Conservation (phyloP, 768 basidiomycete species). For the Macrolepiota albuminosa region DNA sequence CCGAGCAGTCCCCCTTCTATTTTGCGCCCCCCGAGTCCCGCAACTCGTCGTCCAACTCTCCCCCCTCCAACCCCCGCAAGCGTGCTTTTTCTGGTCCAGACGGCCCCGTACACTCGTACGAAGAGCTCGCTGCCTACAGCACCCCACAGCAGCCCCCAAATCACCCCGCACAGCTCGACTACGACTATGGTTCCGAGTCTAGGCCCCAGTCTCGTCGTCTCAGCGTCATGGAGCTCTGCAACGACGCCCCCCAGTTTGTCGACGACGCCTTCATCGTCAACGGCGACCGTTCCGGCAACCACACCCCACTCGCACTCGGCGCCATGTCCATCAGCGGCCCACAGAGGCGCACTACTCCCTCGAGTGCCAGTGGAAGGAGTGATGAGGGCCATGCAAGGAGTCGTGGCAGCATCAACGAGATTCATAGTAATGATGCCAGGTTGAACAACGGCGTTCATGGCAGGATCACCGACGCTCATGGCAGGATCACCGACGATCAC, state of each 20-base stretch:
- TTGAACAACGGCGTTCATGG: neutral
- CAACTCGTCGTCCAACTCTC: slow-evolving; percentile 21
- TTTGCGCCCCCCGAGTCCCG: slow-evolving; percentile 59
- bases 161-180: slow-evolving; percentile 23
- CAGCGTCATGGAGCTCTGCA: slow-evolving; percentile 87
- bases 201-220: slow-evolving; percentile 76
- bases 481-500: neutral
- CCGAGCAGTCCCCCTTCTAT: slow-evolving; percentile 69
- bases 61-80: slow-evolving; percentile 46
- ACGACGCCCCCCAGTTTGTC: slow-evolving; percentile 26
- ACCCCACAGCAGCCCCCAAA: neutral
- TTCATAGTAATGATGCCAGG: neutral
- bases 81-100: slow-evolving; percentile 61
- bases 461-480: too few relatives aligned
- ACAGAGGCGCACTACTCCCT: neutral
- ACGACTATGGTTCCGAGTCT: slow-evolving; percentile 71
- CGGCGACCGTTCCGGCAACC: neutral
- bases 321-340: neutral
- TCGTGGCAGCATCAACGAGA: too few relatives aligned
- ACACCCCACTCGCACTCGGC: neutral
- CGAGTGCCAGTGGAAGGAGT: slow-evolving; percentile 1
- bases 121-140: slow-evolving; percentile 12
- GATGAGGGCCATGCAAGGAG: neutral
- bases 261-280: neutral
- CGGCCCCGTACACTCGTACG: slow-evolving; percentile 25